Evolutionary conservation across 768 basidiomycete species (phyloP).

Genomic region (Tricholoma saponaceum): DNA sequence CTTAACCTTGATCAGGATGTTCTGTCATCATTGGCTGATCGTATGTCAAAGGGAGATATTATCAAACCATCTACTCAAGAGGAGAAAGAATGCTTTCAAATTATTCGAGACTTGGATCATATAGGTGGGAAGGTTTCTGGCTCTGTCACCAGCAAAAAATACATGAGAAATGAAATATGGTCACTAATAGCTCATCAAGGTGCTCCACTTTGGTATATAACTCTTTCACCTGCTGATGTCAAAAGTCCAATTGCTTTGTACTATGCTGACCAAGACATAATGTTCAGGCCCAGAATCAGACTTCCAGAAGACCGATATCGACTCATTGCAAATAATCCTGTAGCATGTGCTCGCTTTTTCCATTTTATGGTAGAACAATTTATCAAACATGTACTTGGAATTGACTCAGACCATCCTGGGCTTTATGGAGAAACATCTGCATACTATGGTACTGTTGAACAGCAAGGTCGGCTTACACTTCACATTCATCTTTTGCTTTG

Average conservation of each 20-base stretch:
- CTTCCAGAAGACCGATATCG: background rate
- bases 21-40: conserved; percentile 13
- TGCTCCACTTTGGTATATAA: conserved; percentile 32
- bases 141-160: conserved; percentile 23
- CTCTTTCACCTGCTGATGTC: conserved; percentile 26
- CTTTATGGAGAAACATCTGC: conserved; percentile 23
- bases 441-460: conserved; percentile 32
- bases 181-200: conserved; percentile 19
- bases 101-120: conserved; percentile 31
- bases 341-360: background rate
- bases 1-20: conserved; percentile 18
- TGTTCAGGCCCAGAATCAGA: conserved; percentile 15
- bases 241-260: conserved; percentile 31
- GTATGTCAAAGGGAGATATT: conserved; percentile 19
- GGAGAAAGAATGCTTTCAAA: conserved; percentile 30
- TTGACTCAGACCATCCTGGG: conserved; percentile 13
- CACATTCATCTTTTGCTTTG: conserved; percentile 29
- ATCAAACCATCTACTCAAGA: conserved; percentile 21
- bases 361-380: conserved; percentile 1
- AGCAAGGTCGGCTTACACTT: conserved; percentile 27
- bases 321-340: conserved; percentile 4
- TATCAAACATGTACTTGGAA: conserved; percentile 14
- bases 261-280: conserved; percentile 21
- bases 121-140: conserved; percentile 27
- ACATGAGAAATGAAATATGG: conserved; percentile 28